These are phyloP conservation scores for Discostella stelligera DNA, from an alignment of 352 stramenopile genomes.

Conservation along the genomic window DNA sequence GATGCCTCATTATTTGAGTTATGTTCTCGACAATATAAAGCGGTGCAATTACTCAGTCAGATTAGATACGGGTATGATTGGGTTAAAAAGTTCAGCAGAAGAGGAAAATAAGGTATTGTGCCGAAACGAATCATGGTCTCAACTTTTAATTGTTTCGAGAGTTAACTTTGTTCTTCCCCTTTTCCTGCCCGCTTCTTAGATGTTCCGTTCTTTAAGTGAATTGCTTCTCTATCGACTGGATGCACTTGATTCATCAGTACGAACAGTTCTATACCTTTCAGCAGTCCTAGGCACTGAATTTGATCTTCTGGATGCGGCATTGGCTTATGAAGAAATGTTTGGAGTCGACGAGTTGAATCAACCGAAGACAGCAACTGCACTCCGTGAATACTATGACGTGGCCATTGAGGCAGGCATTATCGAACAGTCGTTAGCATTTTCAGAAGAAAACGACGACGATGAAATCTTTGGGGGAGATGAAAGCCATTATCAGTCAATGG, in stretches of 20 bases:
- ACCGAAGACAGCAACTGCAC: conserved; percentile 19
- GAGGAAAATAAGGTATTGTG: conserved; percentile 32
- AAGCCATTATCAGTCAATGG: conserved; percentile 6
- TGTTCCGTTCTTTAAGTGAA: conserved; percentile 54
- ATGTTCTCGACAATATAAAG: conserved; percentile 62
- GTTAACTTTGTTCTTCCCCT: background rate
- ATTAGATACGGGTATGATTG: conserved; percentile 41
- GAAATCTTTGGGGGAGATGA: conserved; percentile 47
- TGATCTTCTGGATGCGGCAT: conserved; percentile 53
- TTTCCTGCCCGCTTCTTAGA: background rate
- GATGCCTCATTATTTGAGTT: conserved; percentile 68
- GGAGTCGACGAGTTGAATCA: conserved; percentile 28
- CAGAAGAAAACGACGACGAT: conserved; percentile 39
- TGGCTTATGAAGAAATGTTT: conserved; percentile 51
- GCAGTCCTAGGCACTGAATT: conserved; percentile 67
- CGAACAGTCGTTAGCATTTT: conserved; percentile 36
- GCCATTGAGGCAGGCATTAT: conserved; percentile 53
- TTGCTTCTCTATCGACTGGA: conserved; percentile 66
- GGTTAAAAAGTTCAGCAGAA: conserved; percentile 24
- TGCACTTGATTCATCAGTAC: conserved; percentile 53
- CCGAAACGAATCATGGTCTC: conserved; percentile 1
- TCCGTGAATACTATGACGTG: conserved; percentile 37
- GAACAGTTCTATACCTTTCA: conserved; percentile 56
- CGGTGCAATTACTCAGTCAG: conserved; percentile 40
- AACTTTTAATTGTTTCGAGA: conserved; percentile 9